Conservation (phyloP, 202 grass and related monocot genomes). For the Elaeis oleifera region DNA sequence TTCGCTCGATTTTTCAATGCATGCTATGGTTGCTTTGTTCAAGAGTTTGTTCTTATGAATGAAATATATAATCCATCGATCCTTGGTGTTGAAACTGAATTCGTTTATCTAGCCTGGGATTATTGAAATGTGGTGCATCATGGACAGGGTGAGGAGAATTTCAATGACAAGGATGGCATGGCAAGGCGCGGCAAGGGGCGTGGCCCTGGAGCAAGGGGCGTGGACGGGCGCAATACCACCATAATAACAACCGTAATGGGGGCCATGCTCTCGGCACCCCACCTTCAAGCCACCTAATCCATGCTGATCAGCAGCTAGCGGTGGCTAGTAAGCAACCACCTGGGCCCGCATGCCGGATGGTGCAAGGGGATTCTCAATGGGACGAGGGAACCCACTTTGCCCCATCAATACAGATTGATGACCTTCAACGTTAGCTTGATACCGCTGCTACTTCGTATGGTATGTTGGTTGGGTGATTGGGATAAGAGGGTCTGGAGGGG, state of each 20-base stretch:
- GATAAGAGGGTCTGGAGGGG: no score
- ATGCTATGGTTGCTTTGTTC: background rate
- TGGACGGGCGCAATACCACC: conserved; percentile 33
- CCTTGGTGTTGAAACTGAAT: background rate
- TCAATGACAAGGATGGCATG: conserved; percentile 33
- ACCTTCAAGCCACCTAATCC: conserved; percentile 29
- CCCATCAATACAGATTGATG: conserved; percentile 12
- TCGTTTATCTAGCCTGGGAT: background rate
- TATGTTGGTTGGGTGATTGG: no score
- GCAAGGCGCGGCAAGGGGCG: conserved; percentile 35
- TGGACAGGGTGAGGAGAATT: conserved; percentile 40
- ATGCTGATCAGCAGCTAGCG: conserved; percentile 30
- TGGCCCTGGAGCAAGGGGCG: conserved; percentile 40
- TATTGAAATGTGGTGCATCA: background rate
- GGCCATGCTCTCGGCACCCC: conserved; percentile 38
- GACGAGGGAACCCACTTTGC: conserved; percentile 52
- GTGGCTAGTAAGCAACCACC: conserved; percentile 46
- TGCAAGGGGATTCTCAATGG: conserved; percentile 76
- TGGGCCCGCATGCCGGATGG: conserved; percentile 94
- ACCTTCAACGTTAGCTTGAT: no score
- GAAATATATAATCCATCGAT: background rate
- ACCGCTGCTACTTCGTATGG: no score
- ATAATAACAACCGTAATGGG: conserved; percentile 23
- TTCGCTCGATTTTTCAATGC: no score
- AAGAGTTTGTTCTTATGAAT: background rate